Base-by-base conservation (phyloP, 371 early-diverging fungal genomes). In the Mortierella sp. region DNA sequence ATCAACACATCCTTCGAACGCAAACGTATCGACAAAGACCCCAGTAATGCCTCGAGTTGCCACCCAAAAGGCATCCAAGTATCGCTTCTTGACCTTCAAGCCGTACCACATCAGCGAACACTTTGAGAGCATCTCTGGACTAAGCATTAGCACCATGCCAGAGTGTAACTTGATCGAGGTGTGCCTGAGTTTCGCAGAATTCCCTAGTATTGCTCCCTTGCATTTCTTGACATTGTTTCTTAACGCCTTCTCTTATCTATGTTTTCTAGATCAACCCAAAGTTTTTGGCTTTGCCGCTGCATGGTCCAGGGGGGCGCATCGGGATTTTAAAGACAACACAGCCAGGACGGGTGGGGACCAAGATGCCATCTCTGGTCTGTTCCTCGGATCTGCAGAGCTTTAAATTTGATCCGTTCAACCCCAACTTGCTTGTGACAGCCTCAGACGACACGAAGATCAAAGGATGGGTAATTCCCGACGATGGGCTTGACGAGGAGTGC, bases 291-390 rank as follows among this genome's bases (percentile, higher is more conserved):
- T 84, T 93, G 21, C 87, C 94, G 11, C 79, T 93, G 26, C 70
- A 84, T 15, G 96, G 95, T 6, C 82, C 90, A 27, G 96, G 96
- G 28, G 96, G 96, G 15, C 87, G 93, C 50, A 64, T 96, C 24
- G 93, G 86, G 2, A 82, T 95, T 32, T 82, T 92, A 67, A 82
- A 86, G n/a, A 71, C 81, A 0, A 68, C 75, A 15, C 84, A 86
- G 54, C 87, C 90, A 0, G 93, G 93, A 6, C 85, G 96, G 3
- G 79, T 93, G 15, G 90, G 92, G 15, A 73, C 75, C 15, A 85
- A 82, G 50, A 75, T 92, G 4, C 91, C 93, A 6, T 82, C 83
- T 21, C 53, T 87, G 15, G 70, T 86, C 2, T 85, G 89, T 66
- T 83, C 86, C 19, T 83, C 89, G 3, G 80, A 82, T 53, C 83